Percentiles rank a stretch among this genome's conserved stretches.
These are phyloP conservation scores for Fomitopsis pinicola DNA, from an alignment of 1,284 basidiomycete genomes.

Conservation along the genomic window DNA sequence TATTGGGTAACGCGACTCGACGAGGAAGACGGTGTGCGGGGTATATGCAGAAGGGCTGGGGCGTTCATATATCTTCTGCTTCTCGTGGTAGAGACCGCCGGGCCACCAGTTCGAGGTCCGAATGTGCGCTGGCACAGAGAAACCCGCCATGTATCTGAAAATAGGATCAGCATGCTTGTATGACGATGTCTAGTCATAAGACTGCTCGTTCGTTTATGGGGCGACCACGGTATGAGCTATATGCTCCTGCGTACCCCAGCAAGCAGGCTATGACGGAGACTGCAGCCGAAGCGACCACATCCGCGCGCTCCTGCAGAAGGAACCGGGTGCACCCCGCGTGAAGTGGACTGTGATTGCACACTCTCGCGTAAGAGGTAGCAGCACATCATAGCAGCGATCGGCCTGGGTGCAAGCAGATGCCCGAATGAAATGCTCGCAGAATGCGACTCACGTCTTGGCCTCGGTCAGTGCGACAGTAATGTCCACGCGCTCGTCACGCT, in stretches of 20 bases:
- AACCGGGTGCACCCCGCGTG: too few relatives aligned
- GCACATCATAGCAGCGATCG: neutral
- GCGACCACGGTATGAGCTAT: too few relatives aligned
- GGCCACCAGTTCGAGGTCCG: conserved; percentile 33
- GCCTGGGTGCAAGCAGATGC: neutral
- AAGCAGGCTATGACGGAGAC: too few relatives aligned
- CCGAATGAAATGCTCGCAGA: neutral
- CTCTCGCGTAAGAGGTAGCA: too few relatives aligned
- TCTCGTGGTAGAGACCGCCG: conserved; percentile 30
- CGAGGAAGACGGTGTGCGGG: conserved; percentile 36
- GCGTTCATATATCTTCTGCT: conserved; percentile 28
- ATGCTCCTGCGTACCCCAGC: too few relatives aligned
- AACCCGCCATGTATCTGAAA: conserved; percentile 32
- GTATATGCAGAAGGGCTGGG: conserved; percentile 34
- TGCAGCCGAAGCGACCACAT: too few relatives aligned
- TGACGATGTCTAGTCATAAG: too few relatives aligned
- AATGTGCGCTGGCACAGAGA: conserved; percentile 38
- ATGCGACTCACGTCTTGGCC: conserved; percentile 29
- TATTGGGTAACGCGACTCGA: conserved; percentile 34
- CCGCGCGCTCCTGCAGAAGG: too few relatives aligned
- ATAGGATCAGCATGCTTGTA: neutral
- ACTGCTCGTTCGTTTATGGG: too few relatives aligned
- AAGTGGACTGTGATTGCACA: too few relatives aligned
- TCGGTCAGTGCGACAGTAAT: conserved; percentile 33
- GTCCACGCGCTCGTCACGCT: conserved; percentile 40